These are phyloP conservation scores for Coniferiporia weirii DNA, from an alignment of 1,284 basidiomycete genomes.

Conservation along the genomic window DNA sequence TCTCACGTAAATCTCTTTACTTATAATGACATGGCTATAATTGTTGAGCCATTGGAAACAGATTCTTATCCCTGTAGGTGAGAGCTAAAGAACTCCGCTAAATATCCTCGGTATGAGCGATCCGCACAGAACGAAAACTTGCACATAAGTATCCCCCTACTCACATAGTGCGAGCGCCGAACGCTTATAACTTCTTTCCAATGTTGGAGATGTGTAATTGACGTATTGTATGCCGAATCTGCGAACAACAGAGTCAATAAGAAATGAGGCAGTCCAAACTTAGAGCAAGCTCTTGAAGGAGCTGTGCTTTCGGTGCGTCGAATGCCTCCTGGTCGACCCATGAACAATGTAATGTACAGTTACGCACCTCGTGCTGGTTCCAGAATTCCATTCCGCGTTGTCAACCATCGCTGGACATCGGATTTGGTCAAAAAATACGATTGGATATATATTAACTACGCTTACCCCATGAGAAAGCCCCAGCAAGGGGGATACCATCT, in stretches of 20 bases:
- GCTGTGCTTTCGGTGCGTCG: too few relatives aligned
- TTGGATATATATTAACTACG: conserved; percentile 1
- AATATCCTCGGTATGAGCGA: neutral
- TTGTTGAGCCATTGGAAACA: too few relatives aligned
- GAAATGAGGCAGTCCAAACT: neutral
- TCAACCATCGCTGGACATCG: conserved; percentile 37
- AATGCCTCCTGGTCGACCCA: neutral
- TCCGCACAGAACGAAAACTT: too few relatives aligned
- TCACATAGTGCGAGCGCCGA: conserved; percentile 40
- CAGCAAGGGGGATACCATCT: conserved; percentile 38
- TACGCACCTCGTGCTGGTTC: conserved; percentile 32
- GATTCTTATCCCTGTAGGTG: neutral
- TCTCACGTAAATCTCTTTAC: too few relatives aligned
- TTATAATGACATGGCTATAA: too few relatives aligned
- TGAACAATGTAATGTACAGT: neutral
- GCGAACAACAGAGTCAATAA: neutral
- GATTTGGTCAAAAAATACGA: conserved; percentile 16
- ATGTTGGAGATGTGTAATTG: conserved; percentile 36
- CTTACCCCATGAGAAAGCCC: conserved; percentile 40
- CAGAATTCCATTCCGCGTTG: conserved; percentile 41
- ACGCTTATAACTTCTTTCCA: conserved; percentile 42
- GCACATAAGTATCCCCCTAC: conserved; percentile 9
- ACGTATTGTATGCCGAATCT: conserved; percentile 47
- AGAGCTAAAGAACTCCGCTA: conserved; percentile 31
- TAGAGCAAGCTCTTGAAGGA: neutral